Evolutionary conservation across 495 filamentous ascomycete genomes (phyloP).

Genomic region (Penicillium canescens): DNA sequence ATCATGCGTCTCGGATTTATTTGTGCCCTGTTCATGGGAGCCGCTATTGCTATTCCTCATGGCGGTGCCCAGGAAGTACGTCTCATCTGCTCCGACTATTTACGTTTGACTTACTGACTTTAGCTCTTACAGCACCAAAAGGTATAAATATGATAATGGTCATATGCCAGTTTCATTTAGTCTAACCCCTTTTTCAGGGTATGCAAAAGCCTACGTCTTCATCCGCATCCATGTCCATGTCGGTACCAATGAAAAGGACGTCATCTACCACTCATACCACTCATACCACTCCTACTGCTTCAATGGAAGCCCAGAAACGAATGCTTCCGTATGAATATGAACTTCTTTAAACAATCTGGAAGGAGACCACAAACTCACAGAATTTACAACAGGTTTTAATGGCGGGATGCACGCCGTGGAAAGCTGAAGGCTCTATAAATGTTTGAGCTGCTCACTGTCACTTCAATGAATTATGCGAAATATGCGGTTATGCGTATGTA

Average conservation of each 20-base stretch:
- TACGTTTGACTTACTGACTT: neutral
- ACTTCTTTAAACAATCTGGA: neutral
- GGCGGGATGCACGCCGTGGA: too few species aligned
- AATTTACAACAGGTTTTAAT: neutral
- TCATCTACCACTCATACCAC: conserved; percentile 1
- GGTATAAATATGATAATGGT: neutral
- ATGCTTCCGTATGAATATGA: conserved; percentile 6
- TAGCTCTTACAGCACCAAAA: neutral
- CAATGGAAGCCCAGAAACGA: conserved; percentile 1
- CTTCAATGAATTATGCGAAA: too few species aligned
- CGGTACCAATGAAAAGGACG: conserved; percentile 12
- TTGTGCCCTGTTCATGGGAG: conserved; percentile 3
- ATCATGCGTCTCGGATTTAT: conserved; percentile 11
- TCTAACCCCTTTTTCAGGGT: neutral
- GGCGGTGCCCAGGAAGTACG: conserved; percentile 8
- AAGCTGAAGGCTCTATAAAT: too few species aligned
- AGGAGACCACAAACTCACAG: neutral
- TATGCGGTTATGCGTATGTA: too few species aligned
- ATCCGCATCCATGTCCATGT: conserved; percentile 6
- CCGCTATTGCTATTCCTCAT: conserved; percentile 8
- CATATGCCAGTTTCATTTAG: neutral
- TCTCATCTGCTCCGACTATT: neutral
- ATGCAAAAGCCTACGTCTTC: conserved; percentile 1
- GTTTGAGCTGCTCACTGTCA: too few species aligned
- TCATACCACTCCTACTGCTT: conserved; percentile 7